Evolutionary conservation across 2,329 filamentous ascomycete genomes (phyloP).

Genomic region (Talaromyces sp.): DNA sequence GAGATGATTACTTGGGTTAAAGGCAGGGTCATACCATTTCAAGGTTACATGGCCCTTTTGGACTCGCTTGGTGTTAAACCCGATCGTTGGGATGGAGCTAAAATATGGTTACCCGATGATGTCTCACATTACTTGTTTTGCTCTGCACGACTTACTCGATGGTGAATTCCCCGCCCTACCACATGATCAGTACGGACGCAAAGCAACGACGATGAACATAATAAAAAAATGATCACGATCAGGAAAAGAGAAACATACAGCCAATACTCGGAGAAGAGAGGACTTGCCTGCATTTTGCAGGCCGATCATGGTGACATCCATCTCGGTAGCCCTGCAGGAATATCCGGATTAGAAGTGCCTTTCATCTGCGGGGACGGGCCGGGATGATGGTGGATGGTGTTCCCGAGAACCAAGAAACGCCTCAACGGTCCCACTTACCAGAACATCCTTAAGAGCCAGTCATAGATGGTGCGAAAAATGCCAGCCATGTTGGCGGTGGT

Average conservation of each 20-base stretch:
- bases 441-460: conserved; percentile 97
- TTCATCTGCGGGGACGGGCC: conserved; percentile 39
- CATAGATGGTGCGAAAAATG: conserved; percentile 91
- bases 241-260: conserved; percentile 66
- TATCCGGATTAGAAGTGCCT: conserved; percentile 15
- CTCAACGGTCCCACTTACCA: conserved; percentile 66
- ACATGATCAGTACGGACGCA: conserved; percentile 18
- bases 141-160: conserved; percentile 75
- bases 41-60: conserved; percentile 97
- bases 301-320: conserved; percentile 99
- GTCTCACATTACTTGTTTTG: neutral
- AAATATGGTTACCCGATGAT: conserved; percentile 21
- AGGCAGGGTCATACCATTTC: conserved; percentile 76
- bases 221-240: neutral
- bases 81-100: conserved; percentile 97
- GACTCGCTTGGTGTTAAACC: conserved; percentile 98
- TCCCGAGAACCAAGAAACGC: conserved; percentile 28
- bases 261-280: conserved; percentile 86
- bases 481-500: conserved; percentile 72
- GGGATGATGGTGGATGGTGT: conserved; percentile 20
- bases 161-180: conserved; percentile 93
- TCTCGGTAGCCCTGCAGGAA: conserved; percentile 83
- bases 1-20: too few relatives aligned
- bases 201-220: conserved; percentile 20
- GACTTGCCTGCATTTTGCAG: conserved; percentile 98